Evolutionary conservation across 345 rosid genomes (phyloP).

Genomic region (Brassica napus): DNA sequence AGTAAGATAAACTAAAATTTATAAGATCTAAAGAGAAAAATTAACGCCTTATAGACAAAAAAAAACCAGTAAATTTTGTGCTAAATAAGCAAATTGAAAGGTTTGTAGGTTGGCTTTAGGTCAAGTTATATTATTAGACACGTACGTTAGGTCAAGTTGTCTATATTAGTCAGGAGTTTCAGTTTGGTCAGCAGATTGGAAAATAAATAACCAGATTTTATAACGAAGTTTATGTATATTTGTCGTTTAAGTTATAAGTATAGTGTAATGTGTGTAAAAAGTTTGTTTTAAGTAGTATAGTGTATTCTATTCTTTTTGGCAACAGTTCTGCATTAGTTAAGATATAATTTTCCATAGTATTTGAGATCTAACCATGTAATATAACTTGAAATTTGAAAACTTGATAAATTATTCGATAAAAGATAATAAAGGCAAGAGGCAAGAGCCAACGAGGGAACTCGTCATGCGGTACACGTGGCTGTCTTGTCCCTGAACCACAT

Average conservation of each 20-base stretch:
- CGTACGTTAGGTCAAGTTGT: not conserved
- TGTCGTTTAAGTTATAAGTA: too few relatives aligned
- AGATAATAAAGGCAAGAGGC: not conserved
- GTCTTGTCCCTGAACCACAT: not conserved
- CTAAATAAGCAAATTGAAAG: not conserved
- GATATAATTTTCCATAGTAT: not conserved
- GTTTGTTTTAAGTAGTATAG: not conserved
- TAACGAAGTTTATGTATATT: not conserved
- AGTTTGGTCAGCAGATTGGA: not conserved
- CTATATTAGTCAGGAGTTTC: not conserved
- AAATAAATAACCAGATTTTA: not conserved
- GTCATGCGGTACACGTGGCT: slow-evolving; percentile 22
- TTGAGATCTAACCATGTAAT: not conserved
- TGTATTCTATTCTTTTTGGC: not conserved
- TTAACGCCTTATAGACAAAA: not conserved
- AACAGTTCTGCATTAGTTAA: not conserved
- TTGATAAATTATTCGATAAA: not conserved
- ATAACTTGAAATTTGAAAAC: not conserved
- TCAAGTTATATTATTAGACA: not conserved
- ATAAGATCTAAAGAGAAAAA: not conserved
- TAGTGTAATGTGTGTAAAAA: not conserved
- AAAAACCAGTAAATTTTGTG: not conserved
- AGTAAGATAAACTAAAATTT: too few relatives aligned
- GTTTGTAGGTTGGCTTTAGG: not conserved
- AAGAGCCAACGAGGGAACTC: not conserved